phyloP scores from a whole-genome alignment of 805 yeast species.

The Wickerhamiella galacta region DNA sequence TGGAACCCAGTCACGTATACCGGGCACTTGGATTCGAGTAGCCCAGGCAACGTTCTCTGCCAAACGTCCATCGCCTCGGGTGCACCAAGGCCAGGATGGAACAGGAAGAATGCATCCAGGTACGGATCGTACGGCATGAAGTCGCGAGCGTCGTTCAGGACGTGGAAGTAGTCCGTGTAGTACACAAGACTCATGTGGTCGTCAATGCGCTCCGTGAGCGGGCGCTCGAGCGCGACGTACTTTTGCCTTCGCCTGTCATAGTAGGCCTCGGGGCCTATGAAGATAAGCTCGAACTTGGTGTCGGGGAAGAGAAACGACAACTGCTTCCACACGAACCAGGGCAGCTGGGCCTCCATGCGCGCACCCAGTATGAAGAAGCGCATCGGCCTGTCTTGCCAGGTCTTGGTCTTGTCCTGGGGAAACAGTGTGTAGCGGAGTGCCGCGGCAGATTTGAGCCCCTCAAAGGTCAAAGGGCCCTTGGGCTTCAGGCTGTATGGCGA shows the following conservation, averaged over 20 bases:
- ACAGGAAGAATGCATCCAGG: conserved; percentile 76
- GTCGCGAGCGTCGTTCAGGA: conserved; percentile 78
- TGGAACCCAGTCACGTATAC: conserved; percentile 83
- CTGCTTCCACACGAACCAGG: conserved; percentile 93
- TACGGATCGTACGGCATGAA: conserved; percentile 97
- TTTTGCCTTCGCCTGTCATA: conserved; percentile 56
- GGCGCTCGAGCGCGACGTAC: conserved; percentile 35
- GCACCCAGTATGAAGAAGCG: conserved; percentile 84
- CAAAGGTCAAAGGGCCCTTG: conserved; percentile 74
- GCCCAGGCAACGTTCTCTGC: conserved; percentile 70
- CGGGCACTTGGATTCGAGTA: conserved; percentile 86
- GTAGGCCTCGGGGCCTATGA: conserved; percentile 84
- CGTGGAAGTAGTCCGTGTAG: conserved; percentile 86
- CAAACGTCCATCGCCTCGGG: conserved; percentile 66
- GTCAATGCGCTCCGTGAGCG: conserved; percentile 51
- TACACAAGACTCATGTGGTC: conserved; percentile 55
- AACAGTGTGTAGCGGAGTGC: conserved; percentile 82
- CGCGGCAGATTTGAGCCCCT: conserved; percentile 85
- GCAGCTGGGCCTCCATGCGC: conserved; percentile 82
- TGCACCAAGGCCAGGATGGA: conserved; percentile 89
- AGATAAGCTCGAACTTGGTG: conserved; percentile 68
- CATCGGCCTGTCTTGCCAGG: conserved; percentile 71
- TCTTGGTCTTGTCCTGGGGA: conserved; percentile 43
- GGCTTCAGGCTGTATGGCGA: conserved; percentile 74
- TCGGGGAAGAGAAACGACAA: conserved; percentile 72